Conservation (phyloP, 2,329 filamentous ascomycete species). For the Trichoderma citrinoviride region DNA sequence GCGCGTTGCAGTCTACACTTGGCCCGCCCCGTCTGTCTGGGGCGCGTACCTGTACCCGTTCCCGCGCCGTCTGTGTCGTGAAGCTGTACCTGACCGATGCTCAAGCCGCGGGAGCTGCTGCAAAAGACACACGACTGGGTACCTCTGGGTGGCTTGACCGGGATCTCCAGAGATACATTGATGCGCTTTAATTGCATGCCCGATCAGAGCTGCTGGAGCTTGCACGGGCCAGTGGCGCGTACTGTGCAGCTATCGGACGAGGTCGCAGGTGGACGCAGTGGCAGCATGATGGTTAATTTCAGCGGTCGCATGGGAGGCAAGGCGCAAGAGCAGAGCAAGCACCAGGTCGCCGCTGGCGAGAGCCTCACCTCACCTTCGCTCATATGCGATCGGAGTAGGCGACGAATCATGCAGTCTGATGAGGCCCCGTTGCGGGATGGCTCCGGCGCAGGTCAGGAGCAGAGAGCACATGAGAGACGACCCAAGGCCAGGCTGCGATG, state of each 20-base stretch:
- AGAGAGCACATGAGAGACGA: not conserved
- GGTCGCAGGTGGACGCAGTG: not conserved
- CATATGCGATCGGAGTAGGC: not conserved
- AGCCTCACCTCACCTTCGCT: not conserved
- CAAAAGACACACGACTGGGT: too few relatives aligned
- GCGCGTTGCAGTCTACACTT: not conserved
- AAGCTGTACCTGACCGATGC: not conserved
- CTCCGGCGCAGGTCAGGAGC: not conserved
- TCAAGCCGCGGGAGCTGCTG: too few relatives aligned
- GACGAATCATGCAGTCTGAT: not conserved
- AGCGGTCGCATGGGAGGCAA: conserved; percentile 3
- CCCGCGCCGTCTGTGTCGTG: too few relatives aligned
- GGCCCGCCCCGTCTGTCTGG: not conserved
- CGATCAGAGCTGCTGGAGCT: conserved; percentile 2
- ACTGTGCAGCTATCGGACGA: conserved; percentile 3
- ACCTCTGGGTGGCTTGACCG: conserved; percentile 4
- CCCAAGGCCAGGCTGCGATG: not conserved
- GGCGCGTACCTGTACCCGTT: conserved; percentile 11
- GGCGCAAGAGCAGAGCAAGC: too few relatives aligned
- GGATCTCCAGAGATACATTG: conserved; percentile 9
- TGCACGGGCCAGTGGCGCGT: conserved; percentile 16
- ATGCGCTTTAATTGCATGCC: conserved; percentile 19
- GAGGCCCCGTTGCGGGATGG: not conserved
- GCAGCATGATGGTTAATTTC: conserved; percentile 16
- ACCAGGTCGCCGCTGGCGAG: not conserved